Base-by-base conservation (phyloP, 148 eudicot species). In the Rhododendron ferrugineum region DNA sequence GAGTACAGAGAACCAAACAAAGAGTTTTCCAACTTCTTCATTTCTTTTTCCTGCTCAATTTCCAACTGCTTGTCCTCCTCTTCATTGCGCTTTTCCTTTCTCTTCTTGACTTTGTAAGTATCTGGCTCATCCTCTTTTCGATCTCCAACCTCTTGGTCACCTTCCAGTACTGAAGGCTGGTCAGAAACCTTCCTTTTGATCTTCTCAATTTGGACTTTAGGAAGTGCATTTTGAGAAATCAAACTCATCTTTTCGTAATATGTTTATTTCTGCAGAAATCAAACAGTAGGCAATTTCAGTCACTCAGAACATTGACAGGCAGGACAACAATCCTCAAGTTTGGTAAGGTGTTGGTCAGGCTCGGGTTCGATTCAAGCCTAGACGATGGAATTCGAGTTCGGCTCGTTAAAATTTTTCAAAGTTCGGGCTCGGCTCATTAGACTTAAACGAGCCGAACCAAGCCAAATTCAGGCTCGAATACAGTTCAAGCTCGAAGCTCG, bases 1-100 rank as follows among this genome's bases (percentile, higher is more conserved):
- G 91, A 87, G 88, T 94, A 88, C 84, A 96, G 78, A 46, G 95
- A 90, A 64, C 97, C 96, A 87, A 96, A 94, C 85, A 95, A 84
- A 73, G 87, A 52, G 78, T 89, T 91, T 85, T 92, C 99, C 82
- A 96, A 87, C 66, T 88, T 90, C 87, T 93, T 90, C 93, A 91
- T 93, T 81, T 93, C 93, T 76, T 86, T 84, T 83, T 88, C 90
- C 85, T 93, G 91, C 86, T 93, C 93, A 16, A 87, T 82, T 79
- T 79, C 86, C 83, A 84, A 50, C 87, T 79, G 46, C 76, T 87
- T 82, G 9, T 85, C 88, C 83, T 88, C 88, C 82, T 88, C 90
- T 10, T 87, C 90, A 22, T 85, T 89, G 42, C 80, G 88, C 88
- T 83, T 89, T 84, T 87, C 90, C 91, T 92, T 95, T 75, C 88